Conservation (phyloP, 805 yeast species). For the Phaffomyces antillensis region DNA sequence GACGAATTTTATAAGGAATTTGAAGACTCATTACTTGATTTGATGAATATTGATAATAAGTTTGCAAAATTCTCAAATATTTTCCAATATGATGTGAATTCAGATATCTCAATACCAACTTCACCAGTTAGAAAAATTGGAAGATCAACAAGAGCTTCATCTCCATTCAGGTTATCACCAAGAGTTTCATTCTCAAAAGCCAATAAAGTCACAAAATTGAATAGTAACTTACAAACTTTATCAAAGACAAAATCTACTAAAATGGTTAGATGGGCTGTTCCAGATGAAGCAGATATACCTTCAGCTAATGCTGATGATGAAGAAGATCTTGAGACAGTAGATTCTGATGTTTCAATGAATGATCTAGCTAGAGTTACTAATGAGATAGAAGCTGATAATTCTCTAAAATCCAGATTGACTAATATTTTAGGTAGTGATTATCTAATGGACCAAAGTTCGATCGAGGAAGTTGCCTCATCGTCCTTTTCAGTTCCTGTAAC, state of each 20-base stretch:
- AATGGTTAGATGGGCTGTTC: constrained; percentile 42
- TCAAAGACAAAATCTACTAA: constrained; percentile 24
- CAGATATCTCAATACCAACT: constrained; percentile 20
- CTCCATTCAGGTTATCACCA: constrained; percentile 18
- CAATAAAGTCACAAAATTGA: constrained; percentile 6
- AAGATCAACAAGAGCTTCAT: constrained; percentile 20
- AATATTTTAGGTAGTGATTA: constrained; percentile 2
- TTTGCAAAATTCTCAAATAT: constrained; percentile 28
- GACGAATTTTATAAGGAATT: constrained; percentile 17
- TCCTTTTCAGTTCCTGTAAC: constrained; percentile 9
- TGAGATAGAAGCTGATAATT: constrained; percentile 13
- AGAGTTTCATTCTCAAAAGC: constrained; percentile 18
- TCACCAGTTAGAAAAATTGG: constrained; percentile 20
- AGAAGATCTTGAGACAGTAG: constrained; percentile 5
- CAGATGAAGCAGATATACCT: constrained; percentile 11
- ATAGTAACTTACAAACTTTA: constrained; percentile 13
- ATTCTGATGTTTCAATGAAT: constrained; percentile 21
- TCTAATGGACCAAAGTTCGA: constrained; percentile 13
- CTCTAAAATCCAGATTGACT: neutral
- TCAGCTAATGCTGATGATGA: neutral
- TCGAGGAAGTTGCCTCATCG: constrained; percentile 4
- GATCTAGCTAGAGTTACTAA: constrained; percentile 19
- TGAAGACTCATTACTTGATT: constrained; percentile 24
- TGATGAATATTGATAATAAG: constrained; percentile 27
- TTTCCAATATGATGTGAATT: constrained; percentile 15